These are phyloP conservation scores for Pseudognaphalium luteoalbum DNA, from an alignment of 129 eudicot species.

Conservation along the genomic window DNA sequence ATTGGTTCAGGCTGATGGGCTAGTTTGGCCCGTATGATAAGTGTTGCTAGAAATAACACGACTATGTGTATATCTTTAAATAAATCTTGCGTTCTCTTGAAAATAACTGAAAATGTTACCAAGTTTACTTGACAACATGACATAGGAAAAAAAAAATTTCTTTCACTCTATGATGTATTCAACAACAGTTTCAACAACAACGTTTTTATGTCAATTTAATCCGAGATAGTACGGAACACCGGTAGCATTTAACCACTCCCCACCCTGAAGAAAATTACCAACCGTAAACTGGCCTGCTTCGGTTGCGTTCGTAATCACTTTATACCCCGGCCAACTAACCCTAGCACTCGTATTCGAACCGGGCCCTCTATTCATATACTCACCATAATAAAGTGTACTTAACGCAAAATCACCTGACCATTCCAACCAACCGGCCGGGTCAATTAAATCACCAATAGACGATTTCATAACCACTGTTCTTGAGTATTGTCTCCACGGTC, in stretches of 20 bases:
- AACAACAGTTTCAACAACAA: background rate
- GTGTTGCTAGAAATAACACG: too few relatives aligned
- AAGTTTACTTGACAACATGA: background rate
- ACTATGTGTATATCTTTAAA: too few relatives aligned
- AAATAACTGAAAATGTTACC: background rate
- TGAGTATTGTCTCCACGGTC: constrained; percentile 52
- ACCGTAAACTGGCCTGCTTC: constrained; percentile 37
- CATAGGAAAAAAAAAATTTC: background rate
- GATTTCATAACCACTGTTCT: constrained; percentile 48
- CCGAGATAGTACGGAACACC: constrained; percentile 59
- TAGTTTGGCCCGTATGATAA: background rate
- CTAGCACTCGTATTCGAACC: constrained; percentile 32
- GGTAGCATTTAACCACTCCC: constrained; percentile 61
- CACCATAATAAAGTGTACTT: constrained; percentile 51
- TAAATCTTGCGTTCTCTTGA: background rate
- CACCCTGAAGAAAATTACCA: constrained; percentile 52
- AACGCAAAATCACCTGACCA: constrained; percentile 47
- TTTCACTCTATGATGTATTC: background rate
- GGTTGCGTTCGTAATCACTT: constrained; percentile 21
- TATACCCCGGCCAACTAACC: constrained; percentile 44
- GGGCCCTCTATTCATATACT: constrained; percentile 41
- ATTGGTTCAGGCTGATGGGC: background rate
- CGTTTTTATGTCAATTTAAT: constrained; percentile 11
- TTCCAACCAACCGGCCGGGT: constrained; percentile 49
- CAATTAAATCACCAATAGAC: constrained; percentile 46